A percentile compares a stretch with the other conserved stretches of the same genome.
phyloP scores from a whole-genome alignment of 257 asterid species.

The Coffea eugenioides region DNA sequence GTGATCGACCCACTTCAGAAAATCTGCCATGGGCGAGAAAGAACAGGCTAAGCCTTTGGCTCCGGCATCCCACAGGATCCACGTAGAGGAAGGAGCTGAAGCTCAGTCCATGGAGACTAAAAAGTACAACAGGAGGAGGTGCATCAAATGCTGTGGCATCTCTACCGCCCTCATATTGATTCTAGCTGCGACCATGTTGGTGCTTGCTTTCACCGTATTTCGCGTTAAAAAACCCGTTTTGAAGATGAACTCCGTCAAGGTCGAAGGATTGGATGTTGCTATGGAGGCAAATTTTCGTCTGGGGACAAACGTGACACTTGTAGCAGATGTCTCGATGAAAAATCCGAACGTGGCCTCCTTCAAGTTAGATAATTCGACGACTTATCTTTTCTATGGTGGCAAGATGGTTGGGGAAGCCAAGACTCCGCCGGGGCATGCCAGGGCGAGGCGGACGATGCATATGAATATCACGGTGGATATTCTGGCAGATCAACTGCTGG shows the following conservation, averaged over 20 bases:
- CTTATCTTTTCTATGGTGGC: conserved; percentile 31
- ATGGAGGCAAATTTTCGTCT: conserved; percentile 4
- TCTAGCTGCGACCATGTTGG: conserved; percentile 17
- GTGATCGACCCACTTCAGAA: not conserved
- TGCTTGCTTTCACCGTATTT: conserved; percentile 44
- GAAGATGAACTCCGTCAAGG: conserved; percentile 23
- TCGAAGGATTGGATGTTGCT: conserved; percentile 26
- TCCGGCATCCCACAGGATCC: conserved; percentile 23
- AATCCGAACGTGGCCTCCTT: conserved; percentile 51
- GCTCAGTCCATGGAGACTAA: conserved; percentile 20
- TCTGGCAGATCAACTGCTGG: conserved; percentile 30
- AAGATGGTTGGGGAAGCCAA: conserved; percentile 31
- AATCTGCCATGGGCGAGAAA: conserved; percentile 24
- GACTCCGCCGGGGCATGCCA: conserved; percentile 30
- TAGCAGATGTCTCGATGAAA: conserved; percentile 28
- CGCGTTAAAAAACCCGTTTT: conserved; percentile 41
- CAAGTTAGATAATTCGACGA: conserved; percentile 27
- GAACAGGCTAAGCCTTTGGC: conserved; percentile 43
- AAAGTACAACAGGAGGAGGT: conserved; percentile 17
- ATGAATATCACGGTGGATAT: conserved; percentile 29
- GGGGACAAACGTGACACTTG: conserved; percentile 32
- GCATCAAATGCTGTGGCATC: conserved; percentile 51
- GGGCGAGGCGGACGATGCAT: conserved; percentile 29
- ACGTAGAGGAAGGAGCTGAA: conserved; percentile 19
- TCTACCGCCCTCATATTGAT: conserved; percentile 31